These are phyloP conservation scores for Lepidopterella palustris DNA, from an alignment of 495 filamentous ascomycete genomes.

Conservation along the genomic window DNA sequence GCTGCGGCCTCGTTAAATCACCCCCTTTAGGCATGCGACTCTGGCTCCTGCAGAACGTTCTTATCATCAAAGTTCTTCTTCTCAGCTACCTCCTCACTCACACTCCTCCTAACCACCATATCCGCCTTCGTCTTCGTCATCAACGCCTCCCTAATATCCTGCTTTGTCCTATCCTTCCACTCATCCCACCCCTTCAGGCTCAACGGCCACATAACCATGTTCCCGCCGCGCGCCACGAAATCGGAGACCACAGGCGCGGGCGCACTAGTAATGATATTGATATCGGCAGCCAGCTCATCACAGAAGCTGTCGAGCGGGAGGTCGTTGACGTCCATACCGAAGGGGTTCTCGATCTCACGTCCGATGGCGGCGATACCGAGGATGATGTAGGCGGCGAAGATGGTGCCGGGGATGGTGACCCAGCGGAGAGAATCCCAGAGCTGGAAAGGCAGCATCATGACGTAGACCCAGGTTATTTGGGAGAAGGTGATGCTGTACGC, in stretches of 20 bases:
- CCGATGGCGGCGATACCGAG: constrained; percentile 63
- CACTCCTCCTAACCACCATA: constrained; percentile 19
- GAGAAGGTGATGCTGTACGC: constrained; percentile 83
- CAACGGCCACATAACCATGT: constrained; percentile 65
- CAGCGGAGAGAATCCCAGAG: constrained; percentile 56
- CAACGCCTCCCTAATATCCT: constrained; percentile 54
- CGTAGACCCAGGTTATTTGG: constrained; percentile 87
- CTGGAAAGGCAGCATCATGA: constrained; percentile 80
- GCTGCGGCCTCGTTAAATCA: too few relatives aligned
- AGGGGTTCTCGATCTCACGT: constrained; percentile 88
- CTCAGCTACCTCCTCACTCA: background rate
- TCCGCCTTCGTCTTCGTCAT: constrained; percentile 27
- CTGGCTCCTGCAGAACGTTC: too few relatives aligned
- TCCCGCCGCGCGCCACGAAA: constrained; percentile 52
- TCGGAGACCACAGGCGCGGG: constrained; percentile 49
- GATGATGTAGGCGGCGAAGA: constrained; percentile 76
- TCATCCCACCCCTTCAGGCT: constrained; percentile 51
- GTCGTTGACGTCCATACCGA: constrained; percentile 85
- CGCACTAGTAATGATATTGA: constrained; percentile 63
- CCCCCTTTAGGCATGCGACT: too few relatives aligned
- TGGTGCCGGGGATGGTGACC: constrained; percentile 81
- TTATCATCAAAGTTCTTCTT: background rate
- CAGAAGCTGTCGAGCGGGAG: constrained; percentile 76
- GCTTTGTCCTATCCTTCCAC: constrained; percentile 56
- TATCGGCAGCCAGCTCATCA: constrained; percentile 61